phyloP scores from a whole-genome alignment of 1,284 basidiomycete genomes.

The Ustilago nuda region DNA sequence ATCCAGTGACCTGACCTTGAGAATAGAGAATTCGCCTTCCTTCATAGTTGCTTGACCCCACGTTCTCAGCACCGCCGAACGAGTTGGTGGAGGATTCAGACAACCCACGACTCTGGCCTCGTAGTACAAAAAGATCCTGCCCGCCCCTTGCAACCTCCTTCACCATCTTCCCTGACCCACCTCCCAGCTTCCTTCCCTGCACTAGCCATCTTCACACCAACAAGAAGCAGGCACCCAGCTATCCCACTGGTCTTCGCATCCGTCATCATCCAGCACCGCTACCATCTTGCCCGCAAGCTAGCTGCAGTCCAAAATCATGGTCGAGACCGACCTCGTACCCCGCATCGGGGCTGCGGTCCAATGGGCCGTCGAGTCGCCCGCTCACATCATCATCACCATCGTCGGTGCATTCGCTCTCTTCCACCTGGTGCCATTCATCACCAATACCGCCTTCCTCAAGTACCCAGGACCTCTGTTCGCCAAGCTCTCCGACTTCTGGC shows the following conservation, averaged over 20 bases:
- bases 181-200: neutral
- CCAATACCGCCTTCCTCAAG: conserved; percentile 30
- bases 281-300: neutral
- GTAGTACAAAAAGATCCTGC: neutral
- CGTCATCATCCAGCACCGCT: neutral
- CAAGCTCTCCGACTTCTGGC: conserved; percentile 81
- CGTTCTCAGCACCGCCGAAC: neutral
- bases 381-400: conserved; percentile 34
- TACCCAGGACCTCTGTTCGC: conserved; percentile 82
- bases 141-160: neutral
- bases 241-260: neutral
- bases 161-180: neutral
- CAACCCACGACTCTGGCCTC: neutral
- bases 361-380: conserved; percentile 38
- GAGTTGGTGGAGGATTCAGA: neutral
- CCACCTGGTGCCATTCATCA: conserved; percentile 50
- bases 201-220: neutral
- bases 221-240: neutral
- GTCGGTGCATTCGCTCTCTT: conserved; percentile 46
- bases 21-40: neutral
- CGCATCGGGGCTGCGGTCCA: conserved; percentile 30
- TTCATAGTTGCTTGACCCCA: neutral
- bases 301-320: conserved; percentile 20
- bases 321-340: conserved; percentile 42
- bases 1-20: neutral